These are phyloP conservation scores for Xenoacremonium recifei DNA, from an alignment of 2,329 filamentous ascomycete species.

Conservation along the genomic window DNA sequence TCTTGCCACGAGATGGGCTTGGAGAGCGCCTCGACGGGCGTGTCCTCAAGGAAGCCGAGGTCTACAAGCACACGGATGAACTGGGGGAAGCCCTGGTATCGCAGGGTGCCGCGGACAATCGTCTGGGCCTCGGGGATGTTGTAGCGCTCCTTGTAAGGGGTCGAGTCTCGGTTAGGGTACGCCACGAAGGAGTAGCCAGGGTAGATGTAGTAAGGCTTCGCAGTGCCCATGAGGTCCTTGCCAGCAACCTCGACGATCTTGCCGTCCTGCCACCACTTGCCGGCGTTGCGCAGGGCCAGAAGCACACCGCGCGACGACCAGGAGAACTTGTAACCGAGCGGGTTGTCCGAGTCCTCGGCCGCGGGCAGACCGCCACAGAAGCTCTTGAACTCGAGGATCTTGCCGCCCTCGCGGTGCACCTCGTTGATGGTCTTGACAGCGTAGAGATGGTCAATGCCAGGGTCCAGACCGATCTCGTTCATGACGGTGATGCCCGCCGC, in stretches of 20 bases:
- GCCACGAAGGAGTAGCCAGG: conserved; percentile 83
- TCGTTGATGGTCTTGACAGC: conserved; percentile 85
- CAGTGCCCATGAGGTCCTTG: conserved; percentile 76
- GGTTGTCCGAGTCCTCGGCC: conserved; percentile 77
- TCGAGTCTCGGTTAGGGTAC: conserved; percentile 91
- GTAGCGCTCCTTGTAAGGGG: conserved; percentile 84
- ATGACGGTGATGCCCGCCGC: conserved; percentile 93
- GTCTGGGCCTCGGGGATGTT: conserved; percentile 90
- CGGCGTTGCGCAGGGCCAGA: conserved; percentile 82
- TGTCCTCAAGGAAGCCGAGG: conserved; percentile 82
- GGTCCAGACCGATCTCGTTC: conserved; percentile 79
- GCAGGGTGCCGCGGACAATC: conserved; percentile 75
- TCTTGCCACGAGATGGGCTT: conserved; percentile 77
- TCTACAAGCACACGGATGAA: conserved; percentile 87
- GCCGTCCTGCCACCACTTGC: conserved; percentile 78
- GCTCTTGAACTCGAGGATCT: conserved; percentile 76
- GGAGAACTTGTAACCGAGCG: conserved; percentile 65
- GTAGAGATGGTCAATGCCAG: conserved; percentile 48
- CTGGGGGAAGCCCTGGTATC: conserved; percentile 87
- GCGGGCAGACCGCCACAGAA: conserved; percentile 78
- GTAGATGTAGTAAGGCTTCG: conserved; percentile 90
- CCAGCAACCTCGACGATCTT: conserved; percentile 65
- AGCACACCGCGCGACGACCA: conserved; percentile 72
- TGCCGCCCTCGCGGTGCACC: conserved; percentile 84
- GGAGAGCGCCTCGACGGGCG: conserved; percentile 63